Percentiles rank a stretch among this genome's conserved stretches.
phyloP scores from a whole-genome alignment of 176 grass and related monocot genomes.

The Metroxylon sagu region DNA sequence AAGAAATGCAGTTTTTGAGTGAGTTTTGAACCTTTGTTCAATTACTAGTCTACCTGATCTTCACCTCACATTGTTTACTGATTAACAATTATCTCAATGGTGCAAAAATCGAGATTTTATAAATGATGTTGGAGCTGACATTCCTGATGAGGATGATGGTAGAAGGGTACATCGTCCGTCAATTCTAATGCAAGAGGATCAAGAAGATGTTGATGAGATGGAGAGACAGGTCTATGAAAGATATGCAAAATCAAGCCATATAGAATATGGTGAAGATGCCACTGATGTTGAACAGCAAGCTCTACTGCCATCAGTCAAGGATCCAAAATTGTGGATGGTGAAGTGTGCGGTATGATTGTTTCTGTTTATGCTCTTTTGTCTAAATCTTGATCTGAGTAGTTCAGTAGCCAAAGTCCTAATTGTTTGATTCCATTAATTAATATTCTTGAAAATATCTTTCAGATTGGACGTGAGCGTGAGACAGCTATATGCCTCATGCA shows the following conservation, averaged over 20 bases:
- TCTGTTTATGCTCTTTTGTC: background rate
- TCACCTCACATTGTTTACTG: background rate
- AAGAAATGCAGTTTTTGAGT: no score
- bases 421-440: no score
- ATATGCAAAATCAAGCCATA: constrained; percentile 77
- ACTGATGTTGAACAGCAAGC: constrained; percentile 97
- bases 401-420: no score
- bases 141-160: constrained; percentile 56
- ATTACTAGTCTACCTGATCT: background rate
- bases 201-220: constrained; percentile 97
- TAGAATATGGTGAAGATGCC: constrained; percentile 85
- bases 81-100: background rate
- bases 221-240: constrained; percentile 83
- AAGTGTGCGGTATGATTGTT: constrained; percentile 70
- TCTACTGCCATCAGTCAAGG: constrained; percentile 92
- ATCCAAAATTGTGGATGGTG: constrained; percentile 99
- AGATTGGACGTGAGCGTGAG: constrained; percentile 96
- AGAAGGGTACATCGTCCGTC: constrained; percentile 52
- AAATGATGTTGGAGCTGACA: constrained; percentile 66
- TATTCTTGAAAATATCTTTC: constrained; percentile 1
- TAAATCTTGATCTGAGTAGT: constrained; percentile 1
- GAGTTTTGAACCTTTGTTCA: no score
- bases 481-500: constrained; percentile 89
- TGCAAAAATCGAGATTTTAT: constrained; percentile 56
- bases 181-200: constrained; percentile 80